A percentile compares a stretch with the other conserved stretches of the same genome.
phyloP scores from a whole-genome alignment of 2,329 filamentous ascomycete genomes.

The Epichloe festucae region DNA sequence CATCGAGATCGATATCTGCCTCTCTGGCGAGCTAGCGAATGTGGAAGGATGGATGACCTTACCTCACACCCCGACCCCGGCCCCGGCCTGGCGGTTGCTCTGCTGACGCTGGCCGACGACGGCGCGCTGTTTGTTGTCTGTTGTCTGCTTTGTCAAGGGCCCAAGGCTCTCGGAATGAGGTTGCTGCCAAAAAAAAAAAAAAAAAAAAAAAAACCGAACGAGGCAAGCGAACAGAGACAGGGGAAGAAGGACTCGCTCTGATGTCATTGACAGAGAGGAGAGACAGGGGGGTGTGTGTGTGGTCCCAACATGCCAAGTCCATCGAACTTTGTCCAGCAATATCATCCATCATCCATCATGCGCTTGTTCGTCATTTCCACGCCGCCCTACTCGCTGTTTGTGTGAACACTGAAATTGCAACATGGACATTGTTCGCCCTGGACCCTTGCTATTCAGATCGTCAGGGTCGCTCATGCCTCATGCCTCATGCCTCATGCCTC shows the following conservation, averaged over 20 bases:
- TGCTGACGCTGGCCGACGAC: neutral
- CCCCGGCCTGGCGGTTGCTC: neutral
- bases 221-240: neutral
- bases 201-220: neutral
- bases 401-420: no score
- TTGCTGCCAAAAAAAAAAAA: neutral
- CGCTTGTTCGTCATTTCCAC: neutral
- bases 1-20: neutral
- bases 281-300: neutral
- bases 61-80: neutral
- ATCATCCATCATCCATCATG: neutral
- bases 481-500: no score
- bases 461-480: no score
- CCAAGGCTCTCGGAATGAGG: neutral
- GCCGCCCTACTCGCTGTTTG: no score
- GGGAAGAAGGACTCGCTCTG: neutral
- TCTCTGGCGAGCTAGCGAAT: neutral
- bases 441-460: no score
- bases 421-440: no score
- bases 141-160: neutral
- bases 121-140: neutral
- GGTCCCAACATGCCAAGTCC: neutral
- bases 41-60: neutral
- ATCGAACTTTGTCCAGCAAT: no score
- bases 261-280: neutral